phyloP scores from a whole-genome alignment of 768 basidiomycete species.

The Lentinula sp. region DNA sequence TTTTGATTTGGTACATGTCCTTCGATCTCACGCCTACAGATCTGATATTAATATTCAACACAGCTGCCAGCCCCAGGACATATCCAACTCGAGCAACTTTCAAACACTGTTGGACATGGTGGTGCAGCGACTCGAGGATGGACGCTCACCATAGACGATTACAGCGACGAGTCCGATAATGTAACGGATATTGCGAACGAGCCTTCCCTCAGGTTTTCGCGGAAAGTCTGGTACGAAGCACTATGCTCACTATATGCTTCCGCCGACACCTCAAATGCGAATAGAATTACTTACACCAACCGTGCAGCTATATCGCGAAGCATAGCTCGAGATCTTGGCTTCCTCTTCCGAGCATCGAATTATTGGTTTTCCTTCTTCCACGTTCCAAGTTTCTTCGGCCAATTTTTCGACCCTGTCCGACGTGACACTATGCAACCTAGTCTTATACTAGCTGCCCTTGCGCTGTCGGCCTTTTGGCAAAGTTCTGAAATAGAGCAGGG shows the following conservation, averaged over 20 bases:
- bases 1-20: background rate
- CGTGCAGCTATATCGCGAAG: constrained; percentile 39
- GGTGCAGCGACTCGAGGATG: background rate
- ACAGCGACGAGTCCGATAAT: constrained; percentile 14
- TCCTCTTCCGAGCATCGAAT: constrained; percentile 57
- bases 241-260: constrained; percentile 51
- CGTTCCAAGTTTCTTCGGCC: constrained; percentile 59
- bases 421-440: constrained; percentile 62
- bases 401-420: constrained; percentile 47
- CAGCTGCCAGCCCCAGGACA: background rate
- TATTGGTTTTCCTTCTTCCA: constrained; percentile 76
- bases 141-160: constrained; percentile 16
- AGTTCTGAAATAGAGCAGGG: constrained; percentile 59
- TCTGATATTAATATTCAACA: background rate
- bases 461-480: constrained; percentile 63
- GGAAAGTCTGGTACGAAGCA: constrained; percentile 78
- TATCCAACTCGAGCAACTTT: background rate
- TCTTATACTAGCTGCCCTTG: constrained; percentile 54
- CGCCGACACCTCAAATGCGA: constrained; percentile 18
- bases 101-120: background rate
- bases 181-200: constrained; percentile 35
- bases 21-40: background rate
- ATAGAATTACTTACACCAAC: constrained; percentile 27
- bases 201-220: constrained; percentile 61
- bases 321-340: constrained; percentile 53